These are phyloP conservation scores for Talaromyces atroroseus DNA, from an alignment of 2,329 filamentous ascomycete genomes.

Conservation along the genomic window DNA sequence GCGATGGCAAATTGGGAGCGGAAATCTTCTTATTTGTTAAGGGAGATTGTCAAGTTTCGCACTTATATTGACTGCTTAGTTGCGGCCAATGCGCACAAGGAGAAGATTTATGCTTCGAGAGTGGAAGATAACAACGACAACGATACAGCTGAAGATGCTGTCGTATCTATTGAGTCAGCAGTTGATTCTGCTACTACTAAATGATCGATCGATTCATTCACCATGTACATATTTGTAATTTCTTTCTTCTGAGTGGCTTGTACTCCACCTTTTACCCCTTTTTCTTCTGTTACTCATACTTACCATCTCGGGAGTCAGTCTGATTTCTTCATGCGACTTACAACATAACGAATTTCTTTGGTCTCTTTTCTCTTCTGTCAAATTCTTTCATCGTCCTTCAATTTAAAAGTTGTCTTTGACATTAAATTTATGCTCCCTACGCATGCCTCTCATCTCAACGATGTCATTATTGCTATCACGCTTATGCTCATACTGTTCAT, in stretches of 20 bases:
- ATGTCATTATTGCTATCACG: neutral
- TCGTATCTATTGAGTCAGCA: neutral
- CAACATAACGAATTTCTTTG: neutral
- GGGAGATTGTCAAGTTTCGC: conserved; percentile 93
- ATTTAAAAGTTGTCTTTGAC: neutral
- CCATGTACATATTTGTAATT: neutral
- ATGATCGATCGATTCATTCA: neutral
- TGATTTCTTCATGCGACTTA: neutral
- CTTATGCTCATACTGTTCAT: too few relatives aligned
- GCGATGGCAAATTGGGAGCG: conserved; percentile 97
- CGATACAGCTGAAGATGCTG: neutral
- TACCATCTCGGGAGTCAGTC: neutral
- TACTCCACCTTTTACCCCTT: neutral
- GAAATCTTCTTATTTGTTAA: conserved; percentile 83
- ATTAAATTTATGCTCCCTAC: too few relatives aligned
- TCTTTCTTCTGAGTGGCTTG: neutral
- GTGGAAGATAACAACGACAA: conserved; percentile 16
- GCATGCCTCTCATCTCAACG: neutral
- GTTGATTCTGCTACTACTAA: neutral
- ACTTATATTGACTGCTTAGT: conserved; percentile 87
- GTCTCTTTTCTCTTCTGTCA: neutral
- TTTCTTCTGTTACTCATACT: neutral
- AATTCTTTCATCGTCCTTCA: conserved; percentile 29
- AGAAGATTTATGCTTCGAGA: conserved; percentile 56
- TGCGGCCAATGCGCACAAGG: conserved; percentile 63